phyloP scores from a whole-genome alignment of 192 early-diverging fungal species.

The Backusella liffmaniae region DNA sequence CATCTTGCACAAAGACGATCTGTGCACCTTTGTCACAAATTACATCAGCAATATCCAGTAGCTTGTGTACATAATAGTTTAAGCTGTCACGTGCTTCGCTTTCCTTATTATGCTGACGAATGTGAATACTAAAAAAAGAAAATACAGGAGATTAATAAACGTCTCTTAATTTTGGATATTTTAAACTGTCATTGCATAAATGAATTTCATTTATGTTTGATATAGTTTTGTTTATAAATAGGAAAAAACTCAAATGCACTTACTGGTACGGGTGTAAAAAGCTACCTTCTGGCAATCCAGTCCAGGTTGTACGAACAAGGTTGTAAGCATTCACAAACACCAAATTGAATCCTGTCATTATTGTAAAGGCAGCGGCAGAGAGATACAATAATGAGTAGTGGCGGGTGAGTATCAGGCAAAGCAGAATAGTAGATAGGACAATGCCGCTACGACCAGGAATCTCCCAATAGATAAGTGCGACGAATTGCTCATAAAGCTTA shows the following conservation, averaged over 20 bases:
- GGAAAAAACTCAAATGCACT: not conserved
- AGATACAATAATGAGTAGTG: conserved; percentile 32
- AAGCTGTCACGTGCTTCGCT: conserved; percentile 15
- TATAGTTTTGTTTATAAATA: too few relatives aligned
- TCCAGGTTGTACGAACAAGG: conserved; percentile 11
- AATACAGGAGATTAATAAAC: not conserved
- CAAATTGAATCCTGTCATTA: conserved; percentile 34
- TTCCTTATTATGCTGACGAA: not conserved
- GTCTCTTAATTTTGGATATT: not conserved
- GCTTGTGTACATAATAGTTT: not conserved
- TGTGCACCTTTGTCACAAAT: not conserved
- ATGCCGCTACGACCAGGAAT: conserved; percentile 23
- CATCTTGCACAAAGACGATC: conserved; percentile 14
- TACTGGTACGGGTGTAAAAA: conserved; percentile 32
- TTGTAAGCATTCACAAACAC: conserved; percentile 31
- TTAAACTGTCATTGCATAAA: not conserved
- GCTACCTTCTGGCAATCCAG: conserved; percentile 1
- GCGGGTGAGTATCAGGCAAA: conserved; percentile 26
- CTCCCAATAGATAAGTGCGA: conserved; percentile 31
- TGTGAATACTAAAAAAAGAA: conserved; percentile 16
- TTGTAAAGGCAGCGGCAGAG: conserved; percentile 18
- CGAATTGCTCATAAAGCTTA: not conserved
- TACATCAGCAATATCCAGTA: conserved; percentile 7
- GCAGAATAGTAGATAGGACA: conserved; percentile 12
- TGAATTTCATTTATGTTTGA: not conserved